Percentiles rank a stretch among this genome's conserved stretches.
Evolutionary conservation across 306 rosid genomes (phyloP).

Genomic region (Vigna hirtella): DNA sequence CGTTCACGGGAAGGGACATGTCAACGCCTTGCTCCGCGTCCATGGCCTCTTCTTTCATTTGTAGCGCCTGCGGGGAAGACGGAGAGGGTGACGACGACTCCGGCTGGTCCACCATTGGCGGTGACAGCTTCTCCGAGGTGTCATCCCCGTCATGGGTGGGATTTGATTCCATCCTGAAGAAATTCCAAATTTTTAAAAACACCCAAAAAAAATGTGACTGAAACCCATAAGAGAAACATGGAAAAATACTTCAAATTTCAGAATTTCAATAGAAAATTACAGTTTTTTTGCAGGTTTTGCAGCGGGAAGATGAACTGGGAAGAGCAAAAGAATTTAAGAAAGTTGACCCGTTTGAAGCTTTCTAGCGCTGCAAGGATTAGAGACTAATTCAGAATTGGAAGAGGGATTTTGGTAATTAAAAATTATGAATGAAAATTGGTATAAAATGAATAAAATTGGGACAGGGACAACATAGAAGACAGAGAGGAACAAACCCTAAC

Average conservation of each 20-base stretch:
- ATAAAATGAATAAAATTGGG: background rate
- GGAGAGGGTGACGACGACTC: background rate
- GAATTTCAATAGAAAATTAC: slow-evolving; percentile 17
- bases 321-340: slow-evolving; percentile 20
- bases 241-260: background rate
- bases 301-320: slow-evolving; percentile 15
- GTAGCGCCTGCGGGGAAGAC: background rate
- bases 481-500: slow-evolving; percentile 71
- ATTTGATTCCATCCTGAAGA: slow-evolving; percentile 51
- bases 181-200: background rate
- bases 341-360: slow-evolving; percentile 52
- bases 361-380: slow-evolving; percentile 56
- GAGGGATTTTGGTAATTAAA: slow-evolving; percentile 22
- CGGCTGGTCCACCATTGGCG: background rate
- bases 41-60: slow-evolving; percentile 61
- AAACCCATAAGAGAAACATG: slow-evolving; percentile 3
- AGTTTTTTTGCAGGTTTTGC: background rate
- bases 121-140: background rate
- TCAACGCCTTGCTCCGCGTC: slow-evolving; percentile 49
- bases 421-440: background rate
- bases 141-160: slow-evolving; percentile 35
- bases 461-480: background rate
- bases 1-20: slow-evolving; percentile 45
- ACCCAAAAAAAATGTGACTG: slow-evolving; percentile 13
- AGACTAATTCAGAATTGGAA: slow-evolving; percentile 43